Percentiles rank a stretch among this genome's conserved stretches.
Conservation (phyloP, 306 rosid species). For the Casuarina equisetifolia region DNA sequence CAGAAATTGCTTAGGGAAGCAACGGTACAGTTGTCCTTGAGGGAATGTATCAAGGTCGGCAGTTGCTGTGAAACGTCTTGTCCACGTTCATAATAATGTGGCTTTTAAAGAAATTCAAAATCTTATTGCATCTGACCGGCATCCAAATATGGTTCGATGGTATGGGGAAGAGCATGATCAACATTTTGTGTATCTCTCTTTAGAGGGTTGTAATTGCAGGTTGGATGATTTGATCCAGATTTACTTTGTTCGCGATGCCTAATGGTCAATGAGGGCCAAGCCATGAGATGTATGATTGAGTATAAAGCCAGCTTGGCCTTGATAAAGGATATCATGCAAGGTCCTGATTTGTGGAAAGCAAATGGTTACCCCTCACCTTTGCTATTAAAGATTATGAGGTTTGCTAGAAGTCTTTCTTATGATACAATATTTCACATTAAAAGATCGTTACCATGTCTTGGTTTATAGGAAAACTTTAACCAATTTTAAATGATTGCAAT, state of each 20-base stretch:
- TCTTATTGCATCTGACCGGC: slow-evolving; percentile 73
- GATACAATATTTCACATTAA: not conserved
- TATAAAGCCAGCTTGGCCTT: slow-evolving; percentile 37
- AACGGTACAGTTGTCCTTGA: slow-evolving; percentile 80
- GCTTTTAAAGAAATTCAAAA: slow-evolving; percentile 76
- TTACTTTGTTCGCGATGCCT: slow-evolving; percentile 30
- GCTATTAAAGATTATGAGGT: slow-evolving; percentile 77
- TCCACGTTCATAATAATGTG: slow-evolving; percentile 66
- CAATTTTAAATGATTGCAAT: not conserved
- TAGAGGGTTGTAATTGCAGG: slow-evolving; percentile 76
- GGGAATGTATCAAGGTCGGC: slow-evolving; percentile 74
- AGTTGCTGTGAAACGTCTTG: slow-evolving; percentile 90
- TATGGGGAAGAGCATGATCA: slow-evolving; percentile 75
- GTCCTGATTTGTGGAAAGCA: slow-evolving; percentile 50
- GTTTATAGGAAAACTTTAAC: not conserved
- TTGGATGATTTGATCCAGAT: slow-evolving; percentile 59
- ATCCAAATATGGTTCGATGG: slow-evolving; percentile 87
- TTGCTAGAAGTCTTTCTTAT: slow-evolving; percentile 26
- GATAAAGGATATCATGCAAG: slow-evolving; percentile 31
- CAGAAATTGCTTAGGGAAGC: slow-evolving; percentile 83
- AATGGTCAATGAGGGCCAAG: slow-evolving; percentile 27
- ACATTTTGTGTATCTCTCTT: slow-evolving; percentile 76
- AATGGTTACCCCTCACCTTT: slow-evolving; percentile 55
- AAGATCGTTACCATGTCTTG: not conserved
- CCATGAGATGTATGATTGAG: slow-evolving; percentile 22